phyloP scores from a whole-genome alignment of 1,284 basidiomycete genomes.

The Trichosporon sp. region DNA sequence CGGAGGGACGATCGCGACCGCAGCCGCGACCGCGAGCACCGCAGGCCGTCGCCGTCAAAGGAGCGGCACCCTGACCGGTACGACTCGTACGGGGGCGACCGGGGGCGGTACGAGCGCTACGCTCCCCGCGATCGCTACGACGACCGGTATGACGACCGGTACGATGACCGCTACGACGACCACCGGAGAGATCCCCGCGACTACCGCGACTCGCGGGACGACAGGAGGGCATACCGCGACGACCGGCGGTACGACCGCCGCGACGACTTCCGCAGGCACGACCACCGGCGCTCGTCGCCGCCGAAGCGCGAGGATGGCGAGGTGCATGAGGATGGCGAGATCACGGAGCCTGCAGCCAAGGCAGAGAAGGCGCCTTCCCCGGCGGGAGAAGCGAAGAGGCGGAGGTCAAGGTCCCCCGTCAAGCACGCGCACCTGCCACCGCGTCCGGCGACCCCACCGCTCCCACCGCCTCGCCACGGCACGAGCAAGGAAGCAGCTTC shows the following conservation, averaged over 20 bases:
- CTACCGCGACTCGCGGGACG: conserved; percentile 2
- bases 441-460: conserved; percentile 1
- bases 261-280: background rate
- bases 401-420: background rate
- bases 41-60: background rate
- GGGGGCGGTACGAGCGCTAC: conserved; percentile 3
- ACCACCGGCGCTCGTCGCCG: background rate
- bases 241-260: background rate
- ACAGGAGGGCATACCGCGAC: background rate
- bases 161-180: background rate
- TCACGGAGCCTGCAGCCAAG: background rate
- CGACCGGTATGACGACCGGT: background rate
- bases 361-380: background rate
- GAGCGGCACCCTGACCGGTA: background rate
- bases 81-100: background rate
- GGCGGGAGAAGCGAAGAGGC: background rate
- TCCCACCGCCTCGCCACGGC: background rate
- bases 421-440: background rate
- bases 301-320: conserved; percentile 10
- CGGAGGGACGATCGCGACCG: conserved; percentile 6
- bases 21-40: background rate
- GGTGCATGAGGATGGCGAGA: conserved; percentile 11
- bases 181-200: background rate
- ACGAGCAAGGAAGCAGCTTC: background rate
- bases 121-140: background rate